phyloP scores from a whole-genome alignment of 2,329 filamentous ascomycete genomes.

The Knoxdaviesia capensis region DNA sequence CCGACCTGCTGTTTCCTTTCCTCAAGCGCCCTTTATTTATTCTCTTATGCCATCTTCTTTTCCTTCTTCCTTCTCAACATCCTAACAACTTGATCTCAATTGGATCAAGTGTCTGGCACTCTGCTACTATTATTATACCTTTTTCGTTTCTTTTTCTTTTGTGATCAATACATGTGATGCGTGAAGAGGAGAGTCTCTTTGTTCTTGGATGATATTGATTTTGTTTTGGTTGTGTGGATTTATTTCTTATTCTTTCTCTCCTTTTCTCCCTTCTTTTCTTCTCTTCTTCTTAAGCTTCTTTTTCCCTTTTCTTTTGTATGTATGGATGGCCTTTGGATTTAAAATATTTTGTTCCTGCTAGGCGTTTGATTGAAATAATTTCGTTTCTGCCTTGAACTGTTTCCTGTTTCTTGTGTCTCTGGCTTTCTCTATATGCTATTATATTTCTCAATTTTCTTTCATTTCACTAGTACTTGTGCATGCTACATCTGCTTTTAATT shows the following conservation, averaged over 20 bases:
- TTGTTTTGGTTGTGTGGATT: constrained; percentile 1
- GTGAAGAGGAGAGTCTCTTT: neutral
- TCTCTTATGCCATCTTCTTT: neutral
- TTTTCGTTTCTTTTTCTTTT: constrained; percentile 1
- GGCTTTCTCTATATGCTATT: too few species aligned
- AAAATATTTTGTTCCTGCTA: neutral
- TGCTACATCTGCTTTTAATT: neutral
- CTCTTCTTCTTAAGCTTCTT: neutral
- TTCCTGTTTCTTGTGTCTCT: too few species aligned
- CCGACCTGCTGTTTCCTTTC: too few species aligned
- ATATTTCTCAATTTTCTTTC: neutral
- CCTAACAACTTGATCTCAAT: neutral
- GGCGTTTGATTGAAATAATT: neutral
- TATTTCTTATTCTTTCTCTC: neutral
- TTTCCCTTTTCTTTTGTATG: neutral
- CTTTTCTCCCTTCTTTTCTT: constrained; percentile 1
- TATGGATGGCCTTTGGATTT: neutral
- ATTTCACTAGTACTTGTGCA: neutral
- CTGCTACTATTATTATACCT: too few species aligned
- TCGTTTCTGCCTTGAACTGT: neutral
- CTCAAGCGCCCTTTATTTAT: neutral
- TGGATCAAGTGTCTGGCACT: neutral
- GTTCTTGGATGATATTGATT: constrained; percentile 3
- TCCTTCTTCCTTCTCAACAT: neutral
- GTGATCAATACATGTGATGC: neutral